Conservation (phyloP, 1,284 basidiomycete genomes). For the Anthracocystis panici-leucophaei region DNA sequence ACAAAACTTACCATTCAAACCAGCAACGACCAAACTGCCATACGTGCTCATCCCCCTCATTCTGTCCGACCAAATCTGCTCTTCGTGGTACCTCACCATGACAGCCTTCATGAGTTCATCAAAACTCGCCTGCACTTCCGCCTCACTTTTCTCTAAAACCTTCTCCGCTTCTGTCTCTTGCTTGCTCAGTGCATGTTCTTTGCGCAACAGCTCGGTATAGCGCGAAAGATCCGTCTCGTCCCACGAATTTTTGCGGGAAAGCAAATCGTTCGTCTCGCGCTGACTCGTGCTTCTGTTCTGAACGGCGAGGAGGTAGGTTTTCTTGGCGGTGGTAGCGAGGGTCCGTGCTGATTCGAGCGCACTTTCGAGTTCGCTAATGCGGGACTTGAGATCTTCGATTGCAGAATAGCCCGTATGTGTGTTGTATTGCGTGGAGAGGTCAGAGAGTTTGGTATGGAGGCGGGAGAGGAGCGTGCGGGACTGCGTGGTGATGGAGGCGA, state of each 20-base stretch:
- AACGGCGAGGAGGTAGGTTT: conserved; percentile 54
- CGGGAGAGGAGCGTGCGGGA: conserved; percentile 5
- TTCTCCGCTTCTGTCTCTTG: conserved; percentile 51
- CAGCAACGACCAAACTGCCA: conserved; percentile 59
- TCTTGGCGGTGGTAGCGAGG: conserved; percentile 28
- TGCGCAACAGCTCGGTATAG: conserved; percentile 62
- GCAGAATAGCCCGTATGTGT: conserved; percentile 56
- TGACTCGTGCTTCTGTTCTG: conserved; percentile 50
- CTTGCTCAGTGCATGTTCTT: conserved; percentile 57
- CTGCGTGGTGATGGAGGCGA: conserved; percentile 7
- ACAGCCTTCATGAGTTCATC: conserved; percentile 64
- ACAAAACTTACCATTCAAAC: conserved; percentile 48
- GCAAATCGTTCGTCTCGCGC: conserved; percentile 62
- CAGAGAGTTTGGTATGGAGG: conserved; percentile 26
- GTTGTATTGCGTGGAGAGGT: conserved; percentile 57
- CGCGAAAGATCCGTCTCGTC: conserved; percentile 55
- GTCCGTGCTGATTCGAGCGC: conserved; percentile 19
- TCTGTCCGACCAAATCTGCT: conserved; percentile 67
- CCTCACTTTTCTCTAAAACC: conserved; percentile 53
- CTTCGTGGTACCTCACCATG: conserved; percentile 66
- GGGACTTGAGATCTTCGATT: conserved; percentile 51
- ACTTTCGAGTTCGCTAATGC: conserved; percentile 36
- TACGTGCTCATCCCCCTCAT: conserved; percentile 60
- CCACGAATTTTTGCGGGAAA: conserved; percentile 62
- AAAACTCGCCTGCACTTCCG: conserved; percentile 52